A percentile compares a stretch with the other conserved stretches of the same genome.
These are phyloP conservation scores for Acacia crassicarpa DNA, from an alignment of 306 rosid species.

Conservation along the genomic window DNA sequence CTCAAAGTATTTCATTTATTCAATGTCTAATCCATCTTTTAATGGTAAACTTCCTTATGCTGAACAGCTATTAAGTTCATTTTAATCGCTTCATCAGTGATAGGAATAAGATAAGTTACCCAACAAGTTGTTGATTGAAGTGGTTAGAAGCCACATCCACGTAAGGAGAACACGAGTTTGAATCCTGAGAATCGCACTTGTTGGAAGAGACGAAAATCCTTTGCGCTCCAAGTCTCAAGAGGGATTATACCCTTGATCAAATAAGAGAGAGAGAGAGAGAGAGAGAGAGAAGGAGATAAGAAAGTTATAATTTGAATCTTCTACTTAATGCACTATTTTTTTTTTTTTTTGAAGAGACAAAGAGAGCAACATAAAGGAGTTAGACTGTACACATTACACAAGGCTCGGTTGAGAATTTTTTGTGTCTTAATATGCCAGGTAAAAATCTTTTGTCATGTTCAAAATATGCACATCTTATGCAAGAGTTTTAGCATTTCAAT, in stretches of 20 bases:
- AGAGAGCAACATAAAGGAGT: background rate
- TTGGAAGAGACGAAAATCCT: too few species aligned
- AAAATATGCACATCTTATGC: background rate
- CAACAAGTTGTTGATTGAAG: too few species aligned
- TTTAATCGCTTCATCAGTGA: background rate
- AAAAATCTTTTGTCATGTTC: slow-evolving; percentile 4
- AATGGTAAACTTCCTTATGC: background rate
- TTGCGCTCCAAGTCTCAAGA: too few species aligned
- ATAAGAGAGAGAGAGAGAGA: too few species aligned
- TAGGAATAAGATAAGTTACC: background rate
- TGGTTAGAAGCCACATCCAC: too few species aligned
- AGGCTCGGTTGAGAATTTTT: background rate
- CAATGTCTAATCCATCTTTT: background rate
- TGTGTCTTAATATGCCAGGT: background rate
- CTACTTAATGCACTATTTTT: background rate
- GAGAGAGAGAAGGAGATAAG: background rate
- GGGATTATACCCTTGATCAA: too few species aligned
- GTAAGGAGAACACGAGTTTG: too few species aligned
- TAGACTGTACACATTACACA: background rate
- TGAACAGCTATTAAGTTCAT: background rate
- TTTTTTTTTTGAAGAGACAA: background rate
- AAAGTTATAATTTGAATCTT: background rate
- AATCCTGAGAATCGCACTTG: too few species aligned
- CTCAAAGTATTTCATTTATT: slow-evolving; percentile 5
- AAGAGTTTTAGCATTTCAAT: background rate